Base-by-base conservation (phyloP, 148 eudicot genomes). In the Amaranthus hypochondriacus region DNA sequence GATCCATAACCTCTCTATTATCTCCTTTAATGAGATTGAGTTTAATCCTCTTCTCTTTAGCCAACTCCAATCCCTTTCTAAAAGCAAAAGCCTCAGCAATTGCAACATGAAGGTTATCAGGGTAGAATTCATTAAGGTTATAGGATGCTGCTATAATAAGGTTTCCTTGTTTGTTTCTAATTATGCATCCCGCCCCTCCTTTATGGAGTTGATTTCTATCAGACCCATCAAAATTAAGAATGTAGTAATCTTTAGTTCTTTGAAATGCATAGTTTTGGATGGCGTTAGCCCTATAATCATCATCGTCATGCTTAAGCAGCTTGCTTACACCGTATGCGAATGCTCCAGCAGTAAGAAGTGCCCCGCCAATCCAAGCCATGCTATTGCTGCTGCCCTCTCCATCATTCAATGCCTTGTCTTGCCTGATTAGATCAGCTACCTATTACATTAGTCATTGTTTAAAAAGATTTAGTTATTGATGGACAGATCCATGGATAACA, bases 141-240 rank as follows among this genome's bases (percentile, higher is more conserved):
- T 62, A 63, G 42, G 76, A 47, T 50, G 43, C 59, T 56, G 76
- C 68, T 10, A 42, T 56, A 5, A 62, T 2, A 3, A 73, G 55
- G 1, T 62, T 5, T 0, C 50, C 68, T 5, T 67, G 56, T 50
- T 9, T 52, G 60, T 73, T 62, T 61, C 13, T 51, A 3, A 73
- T 62, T 51, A 73, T 73, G 43, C 76, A 73, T 62, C 76, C 76
- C 13, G 76, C 69, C 51, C 68, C 54, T 7, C 68, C 76, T 4
- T 53, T 51, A 42, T 73, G 50, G 14, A 50, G 15, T 48, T 73
- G 76, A 66, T 73, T 73, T 5, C 55, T 62, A 21, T 73, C 76
- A 3, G 59, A 62, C 28, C 76, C 76, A 39, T 47, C 46, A 52
- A 49, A 61, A 21, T 73, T 58, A 11, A 73, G 64, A 51, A 28